Evolutionary conservation across 2,329 filamentous ascomycete species (phyloP).

Genomic region (Fusarium sp.): DNA sequence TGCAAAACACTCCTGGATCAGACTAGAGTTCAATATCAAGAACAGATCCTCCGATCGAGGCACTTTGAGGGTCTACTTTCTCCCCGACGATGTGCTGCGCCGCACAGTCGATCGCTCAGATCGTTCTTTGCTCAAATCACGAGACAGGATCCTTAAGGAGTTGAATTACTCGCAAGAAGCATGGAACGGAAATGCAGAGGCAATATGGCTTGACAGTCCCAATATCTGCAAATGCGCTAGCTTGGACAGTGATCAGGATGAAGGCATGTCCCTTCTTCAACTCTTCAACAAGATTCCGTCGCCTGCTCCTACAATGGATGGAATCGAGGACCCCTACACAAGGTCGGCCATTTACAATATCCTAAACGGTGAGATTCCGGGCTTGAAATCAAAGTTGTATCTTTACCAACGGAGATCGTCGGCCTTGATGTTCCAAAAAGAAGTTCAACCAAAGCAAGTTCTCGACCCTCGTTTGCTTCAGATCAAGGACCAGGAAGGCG

Average conservation of each 20-base stretch:
- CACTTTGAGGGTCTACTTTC: slow-evolving; percentile 68
- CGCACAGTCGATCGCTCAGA: slow-evolving; percentile 63
- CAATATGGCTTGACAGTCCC: slow-evolving; percentile 18
- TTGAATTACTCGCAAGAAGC: slow-evolving; percentile 67
- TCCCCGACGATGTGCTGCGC: slow-evolving; percentile 74
- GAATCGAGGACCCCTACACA: slow-evolving; percentile 63
- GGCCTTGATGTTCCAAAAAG: slow-evolving; percentile 85
- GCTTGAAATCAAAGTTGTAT: slow-evolving; percentile 75
- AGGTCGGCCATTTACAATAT: slow-evolving; percentile 68
- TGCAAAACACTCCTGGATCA: slow-evolving; percentile 57
- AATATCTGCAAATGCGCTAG: neutral
- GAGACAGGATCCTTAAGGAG: slow-evolving; percentile 61
- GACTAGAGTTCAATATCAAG: slow-evolving; percentile 55
- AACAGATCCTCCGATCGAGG: slow-evolving; percentile 37
- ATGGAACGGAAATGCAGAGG: slow-evolving; percentile 64
- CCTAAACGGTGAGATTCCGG: slow-evolving; percentile 64
- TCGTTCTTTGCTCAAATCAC: slow-evolving; percentile 57
- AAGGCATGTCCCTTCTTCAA: slow-evolving; percentile 70
- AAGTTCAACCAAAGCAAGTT: slow-evolving; percentile 71
- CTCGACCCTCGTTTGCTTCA: slow-evolving; percentile 79
- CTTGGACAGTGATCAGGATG: slow-evolving; percentile 49
- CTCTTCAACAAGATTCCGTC: slow-evolving; percentile 81
- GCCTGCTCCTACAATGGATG: slow-evolving; percentile 67
- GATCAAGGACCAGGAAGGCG: slow-evolving; percentile 70
- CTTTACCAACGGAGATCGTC: slow-evolving; percentile 84